Conservation (phyloP, 2,329 filamentous ascomycete species). For the Hypoxylon sp. region DNA sequence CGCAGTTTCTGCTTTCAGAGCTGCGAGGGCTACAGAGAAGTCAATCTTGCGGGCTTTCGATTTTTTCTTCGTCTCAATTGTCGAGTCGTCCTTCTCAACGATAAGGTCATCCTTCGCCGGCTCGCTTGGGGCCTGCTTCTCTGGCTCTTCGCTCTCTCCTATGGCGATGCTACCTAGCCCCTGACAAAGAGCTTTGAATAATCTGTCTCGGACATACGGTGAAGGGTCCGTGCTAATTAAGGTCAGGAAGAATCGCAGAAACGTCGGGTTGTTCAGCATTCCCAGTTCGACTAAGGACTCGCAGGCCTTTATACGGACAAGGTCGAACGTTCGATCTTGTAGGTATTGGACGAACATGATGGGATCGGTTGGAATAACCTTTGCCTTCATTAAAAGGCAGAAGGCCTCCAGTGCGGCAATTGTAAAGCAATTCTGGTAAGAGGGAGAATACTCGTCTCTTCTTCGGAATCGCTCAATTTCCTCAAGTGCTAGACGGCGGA, state of each 20-base stretch:
- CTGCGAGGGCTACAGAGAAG: conserved; percentile 63
- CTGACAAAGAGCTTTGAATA: conserved; percentile 71
- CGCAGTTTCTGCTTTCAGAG: conserved; percentile 64
- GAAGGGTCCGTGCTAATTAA: conserved; percentile 74
- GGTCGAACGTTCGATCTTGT: conserved; percentile 74
- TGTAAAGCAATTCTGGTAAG: conserved; percentile 78
- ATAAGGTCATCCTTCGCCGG: conserved; percentile 61
- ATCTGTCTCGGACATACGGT: conserved; percentile 72
- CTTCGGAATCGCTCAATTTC: conserved; percentile 77
- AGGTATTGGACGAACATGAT: conserved; percentile 75
- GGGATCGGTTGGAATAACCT: conserved; percentile 69
- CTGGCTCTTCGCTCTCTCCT: conserved; percentile 65
- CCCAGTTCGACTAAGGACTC: conserved; percentile 76
- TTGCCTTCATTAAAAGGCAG: conserved; percentile 74
- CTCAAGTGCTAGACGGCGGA: conserved; percentile 68
- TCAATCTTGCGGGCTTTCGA: conserved; percentile 65
- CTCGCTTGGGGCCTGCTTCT: conserved; percentile 48
- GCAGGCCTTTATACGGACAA: conserved; percentile 76
- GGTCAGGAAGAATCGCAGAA: conserved; percentile 71
- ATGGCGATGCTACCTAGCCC: conserved; percentile 76
- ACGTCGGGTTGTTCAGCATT: conserved; percentile 67
- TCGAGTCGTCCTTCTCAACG: conserved; percentile 62
- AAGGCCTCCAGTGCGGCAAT: conserved; percentile 74
- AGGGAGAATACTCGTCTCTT: conserved; percentile 78
- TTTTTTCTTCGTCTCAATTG: conserved; percentile 63